These are phyloP conservation scores for Botryobasidium botryosum DNA, from an alignment of 768 basidiomycete genomes.

Conservation along the genomic window DNA sequence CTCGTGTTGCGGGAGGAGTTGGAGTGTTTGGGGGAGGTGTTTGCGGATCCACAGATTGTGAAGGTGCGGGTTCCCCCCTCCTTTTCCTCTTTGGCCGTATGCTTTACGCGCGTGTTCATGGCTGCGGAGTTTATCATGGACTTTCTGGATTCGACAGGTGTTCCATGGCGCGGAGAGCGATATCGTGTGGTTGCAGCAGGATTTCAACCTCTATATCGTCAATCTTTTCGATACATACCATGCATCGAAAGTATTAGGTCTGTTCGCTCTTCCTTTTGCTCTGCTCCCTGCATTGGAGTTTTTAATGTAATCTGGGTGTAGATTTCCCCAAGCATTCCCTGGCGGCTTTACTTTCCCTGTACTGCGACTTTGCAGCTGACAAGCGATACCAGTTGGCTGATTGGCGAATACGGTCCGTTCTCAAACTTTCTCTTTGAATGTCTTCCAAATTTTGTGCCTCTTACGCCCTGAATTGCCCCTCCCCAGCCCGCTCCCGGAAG, in stretches of 20 bases:
- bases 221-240: slow-evolving; percentile 97
- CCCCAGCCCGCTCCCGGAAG: slow-evolving; percentile 55
- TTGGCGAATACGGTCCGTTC: slow-evolving; percentile 73
- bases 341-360: slow-evolving; percentile 68
- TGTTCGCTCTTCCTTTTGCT: slow-evolving; percentile 2
- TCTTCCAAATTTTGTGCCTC: neutral
- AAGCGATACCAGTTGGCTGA: slow-evolving; percentile 95
- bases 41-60: slow-evolving; percentile 67
- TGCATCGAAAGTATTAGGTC: slow-evolving; percentile 73
- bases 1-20: slow-evolving; percentile 59
- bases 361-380: slow-evolving; percentile 79
- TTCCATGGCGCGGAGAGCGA: slow-evolving; percentile 93
- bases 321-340: slow-evolving; percentile 76
- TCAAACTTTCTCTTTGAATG: neutral
- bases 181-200: slow-evolving; percentile 89
- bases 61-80: slow-evolving; percentile 52
- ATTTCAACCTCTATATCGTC: slow-evolving; percentile 87
- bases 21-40: slow-evolving; percentile 59
- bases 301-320: slow-evolving; percentile 16
- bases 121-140: no score
- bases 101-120: no score
- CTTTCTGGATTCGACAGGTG: slow-evolving; percentile 34
- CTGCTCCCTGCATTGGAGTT: neutral
- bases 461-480: neutral
- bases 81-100: no score